These are phyloP conservation scores for Phaeosphaeria sp. DNA, from an alignment of 2,329 filamentous ascomycete species.

Conservation along the genomic window DNA sequence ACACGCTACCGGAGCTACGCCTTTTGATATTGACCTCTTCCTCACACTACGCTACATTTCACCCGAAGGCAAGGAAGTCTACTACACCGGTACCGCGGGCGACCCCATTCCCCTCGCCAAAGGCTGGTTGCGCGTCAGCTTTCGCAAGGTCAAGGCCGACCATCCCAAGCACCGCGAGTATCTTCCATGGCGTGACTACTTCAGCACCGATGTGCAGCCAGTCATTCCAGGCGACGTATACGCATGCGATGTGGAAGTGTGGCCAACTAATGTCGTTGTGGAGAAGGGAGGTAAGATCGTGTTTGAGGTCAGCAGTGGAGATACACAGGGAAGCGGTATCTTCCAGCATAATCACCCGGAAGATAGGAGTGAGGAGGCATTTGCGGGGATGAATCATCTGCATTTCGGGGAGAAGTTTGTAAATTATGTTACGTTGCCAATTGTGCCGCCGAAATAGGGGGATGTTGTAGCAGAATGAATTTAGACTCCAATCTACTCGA, in stretches of 20 bases:
- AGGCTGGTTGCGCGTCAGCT: constrained; percentile 66
- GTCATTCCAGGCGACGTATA: constrained; percentile 65
- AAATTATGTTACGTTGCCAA: constrained; percentile 62
- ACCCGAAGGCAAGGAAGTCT: constrained; percentile 62
- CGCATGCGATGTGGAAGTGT: constrained; percentile 66
- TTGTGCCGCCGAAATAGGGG: constrained; percentile 56
- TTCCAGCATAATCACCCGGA: constrained; percentile 60
- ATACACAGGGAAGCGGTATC: constrained; percentile 66
- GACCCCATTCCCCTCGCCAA: constrained; percentile 69
- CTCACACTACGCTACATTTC: constrained; percentile 66
- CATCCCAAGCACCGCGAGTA: constrained; percentile 61
- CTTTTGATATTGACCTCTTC: constrained; percentile 68
- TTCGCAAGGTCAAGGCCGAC: constrained; percentile 61
- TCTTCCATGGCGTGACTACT: constrained; percentile 66
- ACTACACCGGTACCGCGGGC: constrained; percentile 70
- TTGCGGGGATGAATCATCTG: constrained; percentile 60
- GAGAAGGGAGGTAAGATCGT: constrained; percentile 61
- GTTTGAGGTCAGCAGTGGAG: constrained; percentile 60
- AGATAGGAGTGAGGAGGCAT: constrained; percentile 54
- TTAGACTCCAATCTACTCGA: neutral
- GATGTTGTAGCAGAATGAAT: neutral
- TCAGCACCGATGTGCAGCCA: constrained; percentile 57
- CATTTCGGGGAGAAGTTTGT: constrained; percentile 57
- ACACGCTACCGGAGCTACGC: constrained; percentile 47
- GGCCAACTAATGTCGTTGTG: constrained; percentile 68